A percentile compares a stretch with the other conserved stretches of the same genome.
These are phyloP conservation scores for Lactarius tabidus DNA, from an alignment of 768 basidiomycete genomes.

Conservation along the genomic window DNA sequence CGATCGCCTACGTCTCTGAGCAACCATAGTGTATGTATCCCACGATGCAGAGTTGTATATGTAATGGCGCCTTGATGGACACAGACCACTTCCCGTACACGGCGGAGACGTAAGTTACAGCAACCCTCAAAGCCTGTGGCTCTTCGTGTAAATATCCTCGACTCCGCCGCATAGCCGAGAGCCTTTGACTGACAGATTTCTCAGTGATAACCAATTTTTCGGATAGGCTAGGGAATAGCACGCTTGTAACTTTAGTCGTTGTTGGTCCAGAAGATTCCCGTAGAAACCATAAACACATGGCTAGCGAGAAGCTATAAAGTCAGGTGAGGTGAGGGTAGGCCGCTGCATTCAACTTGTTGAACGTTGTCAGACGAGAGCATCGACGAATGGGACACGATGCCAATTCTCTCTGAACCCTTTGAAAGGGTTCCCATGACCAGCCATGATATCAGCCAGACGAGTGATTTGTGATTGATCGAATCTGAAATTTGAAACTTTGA, in stretches of 20 bases:
- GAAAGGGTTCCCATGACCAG: too few relatives aligned
- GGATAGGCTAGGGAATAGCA: neutral
- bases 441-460: too few relatives aligned
- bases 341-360: too few relatives aligned
- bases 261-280: neutral
- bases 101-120: conserved; percentile 22
- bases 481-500: too few relatives aligned
- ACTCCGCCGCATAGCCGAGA: neutral
- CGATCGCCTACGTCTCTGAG: conserved; percentile 35
- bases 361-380: too few relatives aligned
- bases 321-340: too few relatives aligned
- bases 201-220: neutral
- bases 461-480: too few relatives aligned
- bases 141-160: conserved; percentile 11
- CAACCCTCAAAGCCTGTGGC: conserved; percentile 22
- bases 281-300: too few relatives aligned
- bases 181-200: neutral
- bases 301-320: too few relatives aligned
- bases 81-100: conserved; percentile 21
- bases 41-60: neutral
- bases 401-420: too few relatives aligned
- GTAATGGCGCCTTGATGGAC: neutral
- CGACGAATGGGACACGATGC: too few relatives aligned
- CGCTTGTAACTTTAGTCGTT: too few relatives aligned
- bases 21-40: conserved; percentile 28